Evolutionary conservation across 208 protist species (phyloP).

Genomic region (Acanthamoeba triangularis): DNA sequence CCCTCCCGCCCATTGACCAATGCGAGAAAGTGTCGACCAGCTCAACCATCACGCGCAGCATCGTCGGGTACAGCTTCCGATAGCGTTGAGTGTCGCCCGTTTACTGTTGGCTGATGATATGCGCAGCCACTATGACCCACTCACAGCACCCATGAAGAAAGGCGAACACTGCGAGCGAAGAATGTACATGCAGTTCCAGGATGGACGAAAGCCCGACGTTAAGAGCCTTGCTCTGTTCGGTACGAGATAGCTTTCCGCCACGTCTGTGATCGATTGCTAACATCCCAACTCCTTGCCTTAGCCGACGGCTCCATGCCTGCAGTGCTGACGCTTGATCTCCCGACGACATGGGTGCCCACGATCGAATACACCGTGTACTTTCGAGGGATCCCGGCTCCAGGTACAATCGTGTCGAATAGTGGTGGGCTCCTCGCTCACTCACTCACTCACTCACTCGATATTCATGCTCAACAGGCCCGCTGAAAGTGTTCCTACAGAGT

Average conservation of each 20-base stretch:
- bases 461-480: background rate
- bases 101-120: background rate
- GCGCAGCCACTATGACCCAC: background rate
- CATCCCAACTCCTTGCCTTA: background rate
- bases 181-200: background rate
- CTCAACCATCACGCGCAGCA: background rate
- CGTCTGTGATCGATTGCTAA: background rate
- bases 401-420: background rate
- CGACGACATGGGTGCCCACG: background rate
- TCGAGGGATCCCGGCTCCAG: background rate
- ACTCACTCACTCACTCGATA: background rate
- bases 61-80: background rate
- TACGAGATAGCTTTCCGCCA: background rate
- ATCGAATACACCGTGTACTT: background rate
- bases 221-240: slow-evolving; percentile 1
- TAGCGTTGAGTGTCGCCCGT: background rate
- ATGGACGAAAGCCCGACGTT: background rate
- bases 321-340: background rate
- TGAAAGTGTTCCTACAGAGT: background rate
- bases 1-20: background rate
- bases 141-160: background rate
- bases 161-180: slow-evolving; percentile 2
- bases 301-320: background rate
- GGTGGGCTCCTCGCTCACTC: background rate
- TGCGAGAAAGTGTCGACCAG: background rate